Percentiles rank a stretch among this genome's conserved stretches.
phyloP scores from a whole-genome alignment of 192 early-diverging fungal species.

The Coemansia sp. region DNA sequence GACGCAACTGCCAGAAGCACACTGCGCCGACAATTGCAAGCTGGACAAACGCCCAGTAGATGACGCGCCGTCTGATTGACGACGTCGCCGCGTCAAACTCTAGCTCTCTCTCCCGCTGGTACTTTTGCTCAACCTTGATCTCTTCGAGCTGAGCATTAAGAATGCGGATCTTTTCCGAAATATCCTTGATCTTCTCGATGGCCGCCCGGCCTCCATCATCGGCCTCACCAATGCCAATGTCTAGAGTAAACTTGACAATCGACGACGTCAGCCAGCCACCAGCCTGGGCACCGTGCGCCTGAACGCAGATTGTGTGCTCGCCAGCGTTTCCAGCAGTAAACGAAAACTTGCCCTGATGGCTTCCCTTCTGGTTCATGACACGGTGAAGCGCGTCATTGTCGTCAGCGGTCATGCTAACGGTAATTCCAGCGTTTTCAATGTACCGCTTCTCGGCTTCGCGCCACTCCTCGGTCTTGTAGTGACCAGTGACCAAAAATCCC shows the following conservation, averaged over 20 bases:
- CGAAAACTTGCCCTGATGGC: conserved; percentile 75
- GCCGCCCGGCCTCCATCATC: conserved; percentile 55
- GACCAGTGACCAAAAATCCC: conserved; percentile 82
- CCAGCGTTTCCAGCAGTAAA: conserved; percentile 89
- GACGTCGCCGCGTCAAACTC: conserved; percentile 89
- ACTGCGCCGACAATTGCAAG: conserved; percentile 71
- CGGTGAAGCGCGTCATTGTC: conserved; percentile 51
- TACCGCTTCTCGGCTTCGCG: conserved; percentile 61
- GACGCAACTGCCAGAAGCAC: conserved; percentile 86
- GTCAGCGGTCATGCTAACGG: conserved; percentile 74
- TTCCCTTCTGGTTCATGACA: conserved; percentile 79
- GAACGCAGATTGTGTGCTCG: conserved; percentile 90
- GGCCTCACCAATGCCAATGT: conserved; percentile 68
- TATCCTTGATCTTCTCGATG: conserved; percentile 58
- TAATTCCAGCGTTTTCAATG: conserved; percentile 60
- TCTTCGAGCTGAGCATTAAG: conserved; percentile 78
- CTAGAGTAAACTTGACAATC: conserved; percentile 55
- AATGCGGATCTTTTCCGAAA: conserved; percentile 72
- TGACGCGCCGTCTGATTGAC: conserved; percentile 77
- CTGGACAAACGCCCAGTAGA: conserved; percentile 88
- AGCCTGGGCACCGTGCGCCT: conserved; percentile 57
- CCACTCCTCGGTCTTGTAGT: conserved; percentile 84
- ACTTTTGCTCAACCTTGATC: conserved; percentile 85
- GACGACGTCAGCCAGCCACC: conserved; percentile 69
- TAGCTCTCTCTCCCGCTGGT: conserved; percentile 85